Conservation (phyloP, 2,329 filamentous ascomycete genomes). For the Diaporthe eres region DNA sequence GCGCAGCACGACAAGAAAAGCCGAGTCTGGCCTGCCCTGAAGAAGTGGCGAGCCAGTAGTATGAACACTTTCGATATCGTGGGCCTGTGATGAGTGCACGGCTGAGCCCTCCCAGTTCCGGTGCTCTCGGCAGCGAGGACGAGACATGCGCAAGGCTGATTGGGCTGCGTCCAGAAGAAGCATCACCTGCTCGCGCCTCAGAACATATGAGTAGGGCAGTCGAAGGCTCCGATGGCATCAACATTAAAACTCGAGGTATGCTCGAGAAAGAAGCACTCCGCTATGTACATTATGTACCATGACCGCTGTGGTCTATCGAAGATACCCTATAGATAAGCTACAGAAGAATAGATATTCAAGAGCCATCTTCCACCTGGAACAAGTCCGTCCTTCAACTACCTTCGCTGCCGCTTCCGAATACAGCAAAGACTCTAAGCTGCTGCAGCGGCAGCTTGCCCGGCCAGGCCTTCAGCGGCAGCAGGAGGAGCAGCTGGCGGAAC, state of each 20-base stretch:
- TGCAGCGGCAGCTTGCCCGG: conserved; percentile 22
- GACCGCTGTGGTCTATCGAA: conserved; percentile 28
- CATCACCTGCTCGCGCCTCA: not conserved
- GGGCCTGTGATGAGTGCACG: not conserved
- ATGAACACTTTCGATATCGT: not conserved
- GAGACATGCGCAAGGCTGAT: not conserved
- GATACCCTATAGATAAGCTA: conserved; percentile 36
- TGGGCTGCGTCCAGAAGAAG: not conserved
- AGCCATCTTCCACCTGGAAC: not conserved
- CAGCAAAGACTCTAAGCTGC: conserved; percentile 10
- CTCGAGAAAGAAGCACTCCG: not conserved
- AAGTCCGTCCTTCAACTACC: not conserved
- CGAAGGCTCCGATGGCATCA: not conserved
- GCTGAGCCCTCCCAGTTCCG: not conserved
- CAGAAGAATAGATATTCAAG: conserved; percentile 14
- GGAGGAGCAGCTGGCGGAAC: not conserved
- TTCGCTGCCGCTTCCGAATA: not conserved
- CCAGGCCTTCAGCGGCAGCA: conserved; percentile 18
- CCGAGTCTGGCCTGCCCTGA: not conserved
- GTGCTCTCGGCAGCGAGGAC: not conserved
- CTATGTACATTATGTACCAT: conserved; percentile 38
- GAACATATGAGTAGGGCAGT: not conserved
- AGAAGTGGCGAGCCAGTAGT: not conserved
- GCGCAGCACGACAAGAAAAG: conserved; percentile 46
- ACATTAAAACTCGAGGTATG: conserved; percentile 11